Conservation (phyloP, 2,329 filamentous ascomycete genomes). For the Gremmenia infestans region DNA sequence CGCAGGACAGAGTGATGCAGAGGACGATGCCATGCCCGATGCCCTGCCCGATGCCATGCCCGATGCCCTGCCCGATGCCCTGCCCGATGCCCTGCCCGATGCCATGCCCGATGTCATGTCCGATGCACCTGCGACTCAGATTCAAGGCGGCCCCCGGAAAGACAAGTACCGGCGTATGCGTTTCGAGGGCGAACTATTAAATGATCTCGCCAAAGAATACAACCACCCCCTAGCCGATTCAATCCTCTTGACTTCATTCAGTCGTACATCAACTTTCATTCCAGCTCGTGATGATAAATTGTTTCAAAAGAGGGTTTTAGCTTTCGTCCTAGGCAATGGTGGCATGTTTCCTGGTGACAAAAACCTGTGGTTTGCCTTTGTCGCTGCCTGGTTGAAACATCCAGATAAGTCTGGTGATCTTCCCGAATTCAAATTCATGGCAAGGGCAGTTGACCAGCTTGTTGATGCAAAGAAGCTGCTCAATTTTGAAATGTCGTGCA, state of each 20-base stretch:
- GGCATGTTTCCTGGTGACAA: conserved; percentile 27
- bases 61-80: no score
- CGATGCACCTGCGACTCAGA: no score
- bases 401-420: conserved; percentile 12
- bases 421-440: conserved; percentile 24
- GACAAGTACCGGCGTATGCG: not conserved
- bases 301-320: conserved; percentile 16
- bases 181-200: not conserved
- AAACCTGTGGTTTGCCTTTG: conserved; percentile 28
- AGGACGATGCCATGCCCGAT: no score
- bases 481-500: conserved; percentile 3
- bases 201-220: not conserved
- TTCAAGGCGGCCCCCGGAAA: not conserved
- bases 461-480: conserved; percentile 16
- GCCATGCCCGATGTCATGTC: no score
- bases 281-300: conserved; percentile 1
- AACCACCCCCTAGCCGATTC: not conserved
- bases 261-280: not conserved
- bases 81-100: no score
- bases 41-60: no score
- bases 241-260: not conserved
- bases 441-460: conserved; percentile 23
- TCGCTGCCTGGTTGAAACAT: conserved; percentile 25
- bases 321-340: conserved; percentile 19
- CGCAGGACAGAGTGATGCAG: not conserved